Evolutionary conservation across 495 filamentous ascomycete genomes (phyloP).

Genomic region (Penicillium pancosmium): DNA sequence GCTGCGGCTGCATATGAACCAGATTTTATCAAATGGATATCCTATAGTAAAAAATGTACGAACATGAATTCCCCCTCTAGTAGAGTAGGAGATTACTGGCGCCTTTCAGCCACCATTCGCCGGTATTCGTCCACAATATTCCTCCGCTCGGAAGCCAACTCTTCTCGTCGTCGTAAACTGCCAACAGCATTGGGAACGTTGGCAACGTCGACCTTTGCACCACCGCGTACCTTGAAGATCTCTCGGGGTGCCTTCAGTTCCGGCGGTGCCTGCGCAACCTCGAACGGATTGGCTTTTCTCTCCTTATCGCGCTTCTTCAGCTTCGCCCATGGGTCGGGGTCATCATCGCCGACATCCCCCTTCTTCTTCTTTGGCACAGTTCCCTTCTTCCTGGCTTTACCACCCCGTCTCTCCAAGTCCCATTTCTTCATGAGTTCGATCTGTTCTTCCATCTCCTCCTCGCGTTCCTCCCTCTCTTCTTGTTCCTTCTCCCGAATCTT

Average conservation of each 20-base stretch:
- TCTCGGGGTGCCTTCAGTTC: slow-evolving; percentile 67
- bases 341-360: slow-evolving; percentile 42
- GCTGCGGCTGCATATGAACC: slow-evolving; percentile 28
- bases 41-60: slow-evolving; percentile 7
- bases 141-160: slow-evolving; percentile 72
- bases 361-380: slow-evolving; percentile 36
- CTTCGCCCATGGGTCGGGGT: slow-evolving; percentile 82
- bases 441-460: slow-evolving; percentile 53
- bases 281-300: slow-evolving; percentile 61
- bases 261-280: slow-evolving; percentile 82
- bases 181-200: slow-evolving; percentile 77
- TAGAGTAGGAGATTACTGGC: slow-evolving; percentile 26
- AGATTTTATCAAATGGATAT: slow-evolving; percentile 22
- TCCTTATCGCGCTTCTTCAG: slow-evolving; percentile 63
- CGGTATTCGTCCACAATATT: slow-evolving; percentile 83
- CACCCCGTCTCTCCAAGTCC: slow-evolving; percentile 47
- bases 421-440: slow-evolving; percentile 52
- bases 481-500: slow-evolving; percentile 65
- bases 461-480: slow-evolving; percentile 63
- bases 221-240: slow-evolving; percentile 68
- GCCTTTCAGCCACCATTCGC: slow-evolving; percentile 72
- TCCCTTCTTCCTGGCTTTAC: slow-evolving; percentile 62
- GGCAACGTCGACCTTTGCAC: slow-evolving; percentile 69
- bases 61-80: neutral
- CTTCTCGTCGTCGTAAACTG: slow-evolving; percentile 80